Evolutionary conservation across 2,329 filamentous ascomycete genomes (phyloP).

Genomic region (Phialocephala sp.): DNA sequence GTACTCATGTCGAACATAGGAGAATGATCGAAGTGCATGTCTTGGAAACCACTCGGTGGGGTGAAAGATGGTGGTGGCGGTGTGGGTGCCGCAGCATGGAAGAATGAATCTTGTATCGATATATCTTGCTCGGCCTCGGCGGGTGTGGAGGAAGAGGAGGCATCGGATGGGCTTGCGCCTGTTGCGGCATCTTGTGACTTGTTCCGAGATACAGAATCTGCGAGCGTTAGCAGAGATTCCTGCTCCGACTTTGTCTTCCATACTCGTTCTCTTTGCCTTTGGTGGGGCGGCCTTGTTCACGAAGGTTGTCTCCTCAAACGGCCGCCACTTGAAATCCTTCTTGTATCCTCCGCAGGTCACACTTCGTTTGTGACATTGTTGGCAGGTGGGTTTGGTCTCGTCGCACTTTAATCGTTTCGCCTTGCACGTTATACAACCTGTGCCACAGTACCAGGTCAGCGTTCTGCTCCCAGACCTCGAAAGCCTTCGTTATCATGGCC

Average conservation of each 20-base stretch:
- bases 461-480: constrained; percentile 16
- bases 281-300: constrained; percentile 46
- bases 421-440: constrained; percentile 77
- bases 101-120: constrained; percentile 41
- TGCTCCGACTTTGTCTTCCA: background rate
- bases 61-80: constrained; percentile 29
- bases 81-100: constrained; percentile 37
- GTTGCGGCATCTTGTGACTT: constrained; percentile 31
- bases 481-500: constrained; percentile 31
- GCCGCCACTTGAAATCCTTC: constrained; percentile 78
- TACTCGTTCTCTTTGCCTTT: constrained; percentile 38
- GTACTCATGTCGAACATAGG: constrained; percentile 43
- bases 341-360: constrained; percentile 74
- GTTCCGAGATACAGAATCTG: constrained; percentile 34
- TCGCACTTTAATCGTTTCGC: constrained; percentile 76
- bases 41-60: constrained; percentile 26
- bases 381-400: constrained; percentile 71
- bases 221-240: constrained; percentile 25
- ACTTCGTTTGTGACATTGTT: constrained; percentile 68
- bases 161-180: constrained; percentile 37
- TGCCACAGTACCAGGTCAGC: constrained; percentile 30
- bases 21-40: constrained; percentile 36
- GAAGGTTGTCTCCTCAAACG: constrained; percentile 68
- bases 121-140: constrained; percentile 35
- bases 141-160: constrained; percentile 33